Evolutionary conservation across 2,329 filamentous ascomycete species (phyloP).

Genomic region (Sporothrix humicola): DNA sequence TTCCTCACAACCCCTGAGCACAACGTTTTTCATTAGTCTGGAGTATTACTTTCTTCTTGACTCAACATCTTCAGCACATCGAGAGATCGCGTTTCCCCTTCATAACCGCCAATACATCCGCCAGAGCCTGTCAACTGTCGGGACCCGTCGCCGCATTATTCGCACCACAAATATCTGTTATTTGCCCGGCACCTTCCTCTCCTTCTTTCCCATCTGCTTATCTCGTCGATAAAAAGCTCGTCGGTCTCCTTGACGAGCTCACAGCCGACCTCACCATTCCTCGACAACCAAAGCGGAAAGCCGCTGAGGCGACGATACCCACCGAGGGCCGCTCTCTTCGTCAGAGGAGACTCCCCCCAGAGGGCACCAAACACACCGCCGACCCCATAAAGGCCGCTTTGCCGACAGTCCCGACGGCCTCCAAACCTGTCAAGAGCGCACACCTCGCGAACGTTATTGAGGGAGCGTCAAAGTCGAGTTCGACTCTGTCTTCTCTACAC

Average conservation of each 20-base stretch:
- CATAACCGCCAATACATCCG: background rate
- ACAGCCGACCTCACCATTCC: conserved; percentile 57
- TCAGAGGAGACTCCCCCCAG: conserved; percentile 63
- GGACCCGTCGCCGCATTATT: background rate
- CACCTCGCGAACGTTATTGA: background rate
- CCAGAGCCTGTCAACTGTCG: background rate
- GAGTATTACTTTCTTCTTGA: background rate
- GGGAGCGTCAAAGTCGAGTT: background rate
- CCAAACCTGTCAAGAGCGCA: background rate
- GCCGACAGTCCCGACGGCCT: background rate
- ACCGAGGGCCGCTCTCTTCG: conserved; percentile 51
- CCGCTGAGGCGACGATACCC: conserved; percentile 67
- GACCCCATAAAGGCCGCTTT: conserved; percentile 62
- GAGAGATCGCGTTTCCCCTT: background rate
- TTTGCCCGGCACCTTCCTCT: background rate
- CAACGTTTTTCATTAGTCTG: background rate
- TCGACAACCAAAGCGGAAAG: conserved; percentile 66
- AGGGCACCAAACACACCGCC: conserved; percentile 49
- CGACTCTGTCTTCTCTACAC: conserved; percentile 2
- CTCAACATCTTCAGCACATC: background rate
- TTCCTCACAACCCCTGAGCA: too few species aligned
- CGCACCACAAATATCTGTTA: background rate
- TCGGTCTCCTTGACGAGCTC: conserved; percentile 39
- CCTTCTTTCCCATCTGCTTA: background rate
- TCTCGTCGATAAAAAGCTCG: conserved; percentile 34